Percentiles rank a stretch among this genome's conserved stretches.
Conservation (phyloP, 2,329 filamentous ascomycete species). For the Raffaelea ambrosiae region DNA sequence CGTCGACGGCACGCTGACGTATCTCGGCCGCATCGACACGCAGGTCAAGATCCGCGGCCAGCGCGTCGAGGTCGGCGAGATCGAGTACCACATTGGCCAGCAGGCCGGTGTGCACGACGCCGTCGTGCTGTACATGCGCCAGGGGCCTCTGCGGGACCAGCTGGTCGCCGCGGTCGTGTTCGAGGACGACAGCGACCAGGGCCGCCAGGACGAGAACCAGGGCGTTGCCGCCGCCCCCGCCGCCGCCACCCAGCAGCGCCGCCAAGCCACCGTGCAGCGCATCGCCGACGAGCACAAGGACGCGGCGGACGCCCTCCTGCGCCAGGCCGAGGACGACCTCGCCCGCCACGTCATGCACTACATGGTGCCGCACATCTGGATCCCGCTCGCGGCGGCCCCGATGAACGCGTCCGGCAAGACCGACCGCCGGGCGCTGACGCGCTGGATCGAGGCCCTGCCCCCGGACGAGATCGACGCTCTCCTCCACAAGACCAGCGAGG, state of each 20-base stretch:
- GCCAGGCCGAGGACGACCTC: not conserved
- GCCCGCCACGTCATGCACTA: constrained; percentile 11
- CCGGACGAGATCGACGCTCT: constrained; percentile 31
- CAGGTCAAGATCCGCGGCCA: constrained; percentile 7
- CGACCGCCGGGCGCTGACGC: constrained; percentile 38
- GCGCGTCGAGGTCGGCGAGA: constrained; percentile 1
- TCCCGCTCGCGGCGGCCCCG: constrained; percentile 39
- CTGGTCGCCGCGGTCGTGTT: not conserved
- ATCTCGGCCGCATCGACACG: constrained; percentile 1
- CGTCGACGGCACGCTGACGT: not conserved
- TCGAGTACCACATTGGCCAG: not conserved
- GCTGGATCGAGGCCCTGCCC: constrained; percentile 31
- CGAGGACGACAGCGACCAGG: not conserved
- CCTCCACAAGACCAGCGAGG: constrained; percentile 26
- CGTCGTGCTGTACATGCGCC: not conserved
- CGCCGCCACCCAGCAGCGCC: not conserved
- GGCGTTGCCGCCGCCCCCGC: too few species aligned
- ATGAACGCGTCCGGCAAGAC: constrained; percentile 42
- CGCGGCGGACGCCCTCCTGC: not conserved
- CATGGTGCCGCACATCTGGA: constrained; percentile 38
- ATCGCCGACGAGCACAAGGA: not conserved
- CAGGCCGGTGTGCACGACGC: not conserved
- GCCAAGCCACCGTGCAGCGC: not conserved
- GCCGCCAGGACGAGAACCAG: too few species aligned
- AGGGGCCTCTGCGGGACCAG: not conserved